These are phyloP conservation scores for Herpetospermum pedunculosum DNA, from an alignment of 306 rosid genomes.

Conservation along the genomic window DNA sequence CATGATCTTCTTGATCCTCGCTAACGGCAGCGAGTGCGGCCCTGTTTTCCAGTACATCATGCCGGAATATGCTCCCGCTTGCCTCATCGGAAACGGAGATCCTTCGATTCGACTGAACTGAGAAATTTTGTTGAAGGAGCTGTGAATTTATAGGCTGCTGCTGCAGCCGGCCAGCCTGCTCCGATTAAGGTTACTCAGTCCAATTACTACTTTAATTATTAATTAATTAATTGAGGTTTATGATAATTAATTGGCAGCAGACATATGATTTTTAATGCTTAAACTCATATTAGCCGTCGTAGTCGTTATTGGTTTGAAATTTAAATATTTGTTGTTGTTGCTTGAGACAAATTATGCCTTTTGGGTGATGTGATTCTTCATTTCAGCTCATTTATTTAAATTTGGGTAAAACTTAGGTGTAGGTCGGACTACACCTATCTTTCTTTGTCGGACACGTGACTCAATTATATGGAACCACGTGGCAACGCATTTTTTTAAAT, in stretches of 20 bases:
- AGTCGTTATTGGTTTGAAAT: neutral
- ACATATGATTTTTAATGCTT: neutral
- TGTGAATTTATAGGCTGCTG: neutral
- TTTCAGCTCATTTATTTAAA: too few relatives aligned
- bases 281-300: neutral
- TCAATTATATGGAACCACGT: too few relatives aligned
- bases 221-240: too few relatives aligned
- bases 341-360: neutral
- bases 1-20: constrained; percentile 80
- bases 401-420: too few relatives aligned
- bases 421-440: too few relatives aligned
- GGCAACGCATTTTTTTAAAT: too few relatives aligned
- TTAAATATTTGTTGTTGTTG: neutral
- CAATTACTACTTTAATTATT: too few relatives aligned
- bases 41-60: constrained; percentile 29
- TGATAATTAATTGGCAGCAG: neutral
- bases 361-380: neutral
- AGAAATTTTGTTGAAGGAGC: neutral
- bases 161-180: constrained; percentile 10
- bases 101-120: neutral
- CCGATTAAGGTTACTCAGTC: neutral
- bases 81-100: constrained; percentile 24
- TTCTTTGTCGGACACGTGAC: too few relatives aligned
- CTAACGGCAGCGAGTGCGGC: constrained; percentile 53
- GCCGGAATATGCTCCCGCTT: constrained; percentile 62